phyloP scores from a whole-genome alignment of 2,329 filamentous ascomycete species.

The Xylaria sp. region DNA sequence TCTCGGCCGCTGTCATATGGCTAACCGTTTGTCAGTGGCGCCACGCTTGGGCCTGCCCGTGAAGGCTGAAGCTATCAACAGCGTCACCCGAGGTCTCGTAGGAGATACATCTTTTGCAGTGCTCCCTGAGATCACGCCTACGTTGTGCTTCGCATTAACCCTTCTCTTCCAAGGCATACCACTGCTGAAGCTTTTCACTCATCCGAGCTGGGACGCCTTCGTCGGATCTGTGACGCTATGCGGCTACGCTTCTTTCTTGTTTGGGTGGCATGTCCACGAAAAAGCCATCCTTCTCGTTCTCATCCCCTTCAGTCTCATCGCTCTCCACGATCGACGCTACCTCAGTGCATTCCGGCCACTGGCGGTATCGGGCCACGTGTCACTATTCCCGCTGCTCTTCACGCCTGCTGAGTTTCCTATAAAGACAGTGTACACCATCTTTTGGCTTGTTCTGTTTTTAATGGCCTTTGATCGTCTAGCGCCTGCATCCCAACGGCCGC shows the following conservation, averaged over 20 bases:
- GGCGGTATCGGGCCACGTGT: conserved; percentile 92
- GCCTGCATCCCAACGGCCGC: conserved; percentile 77
- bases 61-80: conserved; percentile 76
- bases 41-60: conserved; percentile 78
- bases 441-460: conserved; percentile 88
- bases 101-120: conserved; percentile 95
- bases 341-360: conserved; percentile 90
- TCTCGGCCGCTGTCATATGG: neutral
- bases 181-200: conserved; percentile 79
- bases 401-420: conserved; percentile 91
- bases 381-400: conserved; percentile 91
- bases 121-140: conserved; percentile 82
- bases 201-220: conserved; percentile 86
- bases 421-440: conserved; percentile 90
- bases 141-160: conserved; percentile 81
- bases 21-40: conserved; percentile 65
- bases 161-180: conserved; percentile 81
- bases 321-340: conserved; percentile 86
- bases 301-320: conserved; percentile 91
- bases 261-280: conserved; percentile 98
- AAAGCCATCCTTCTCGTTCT: conserved; percentile 95
- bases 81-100: conserved; percentile 89
- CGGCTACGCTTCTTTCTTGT: conserved; percentile 94
- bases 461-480: conserved; percentile 86
- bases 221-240: conserved; percentile 89